phyloP scores from a whole-genome alignment of 1,284 basidiomycete genomes.

The Thecaphora thlaspeos region DNA sequence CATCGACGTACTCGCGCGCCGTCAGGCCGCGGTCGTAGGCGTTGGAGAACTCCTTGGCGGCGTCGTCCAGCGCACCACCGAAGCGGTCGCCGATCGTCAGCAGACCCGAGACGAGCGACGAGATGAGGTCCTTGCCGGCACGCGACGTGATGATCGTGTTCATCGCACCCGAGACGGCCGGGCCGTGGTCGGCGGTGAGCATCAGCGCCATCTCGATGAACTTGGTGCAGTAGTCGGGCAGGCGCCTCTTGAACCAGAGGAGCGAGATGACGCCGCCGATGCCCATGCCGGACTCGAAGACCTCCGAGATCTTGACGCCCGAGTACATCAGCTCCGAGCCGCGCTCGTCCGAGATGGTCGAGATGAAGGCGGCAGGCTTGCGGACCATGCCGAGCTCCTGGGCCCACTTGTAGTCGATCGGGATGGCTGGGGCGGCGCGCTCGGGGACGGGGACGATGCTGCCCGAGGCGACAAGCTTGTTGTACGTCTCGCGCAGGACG shows the following conservation, averaged over 20 bases:
- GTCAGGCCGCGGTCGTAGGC: conserved; percentile 88
- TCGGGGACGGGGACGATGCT: conserved; percentile 73
- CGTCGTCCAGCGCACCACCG: conserved; percentile 98
- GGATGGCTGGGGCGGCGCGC: conserved; percentile 88
- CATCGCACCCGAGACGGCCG: conserved; percentile 77
- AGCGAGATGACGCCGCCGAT: conserved; percentile 94
- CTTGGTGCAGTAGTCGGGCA: conserved; percentile 56
- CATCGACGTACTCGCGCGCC: conserved; percentile 95
- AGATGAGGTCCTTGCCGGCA: conserved; percentile 98
- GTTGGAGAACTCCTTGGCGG: conserved; percentile 79
- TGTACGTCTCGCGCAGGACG: conserved; percentile 80
- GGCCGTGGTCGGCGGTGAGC: conserved; percentile 93
- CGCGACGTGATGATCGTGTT: conserved; percentile 98
- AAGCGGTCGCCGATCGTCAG: conserved; percentile 97
- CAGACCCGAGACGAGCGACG: conserved; percentile 90
- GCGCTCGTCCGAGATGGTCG: conserved; percentile 98
- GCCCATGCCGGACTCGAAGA: conserved; percentile 67
- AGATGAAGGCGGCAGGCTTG: conserved; percentile 98
- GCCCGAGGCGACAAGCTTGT: conserved; percentile 73
- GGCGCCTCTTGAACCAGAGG: conserved; percentile 95
- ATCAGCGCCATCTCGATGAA: conserved; percentile 99
- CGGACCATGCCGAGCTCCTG: conserved; percentile 93
- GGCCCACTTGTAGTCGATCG: conserved; percentile 99
- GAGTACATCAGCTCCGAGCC: conserved; percentile 97
- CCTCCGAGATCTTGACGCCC: conserved; percentile 97